Conservation (phyloP, 2,329 filamentous ascomycete genomes). For the Aspergillus candidus region DNA sequence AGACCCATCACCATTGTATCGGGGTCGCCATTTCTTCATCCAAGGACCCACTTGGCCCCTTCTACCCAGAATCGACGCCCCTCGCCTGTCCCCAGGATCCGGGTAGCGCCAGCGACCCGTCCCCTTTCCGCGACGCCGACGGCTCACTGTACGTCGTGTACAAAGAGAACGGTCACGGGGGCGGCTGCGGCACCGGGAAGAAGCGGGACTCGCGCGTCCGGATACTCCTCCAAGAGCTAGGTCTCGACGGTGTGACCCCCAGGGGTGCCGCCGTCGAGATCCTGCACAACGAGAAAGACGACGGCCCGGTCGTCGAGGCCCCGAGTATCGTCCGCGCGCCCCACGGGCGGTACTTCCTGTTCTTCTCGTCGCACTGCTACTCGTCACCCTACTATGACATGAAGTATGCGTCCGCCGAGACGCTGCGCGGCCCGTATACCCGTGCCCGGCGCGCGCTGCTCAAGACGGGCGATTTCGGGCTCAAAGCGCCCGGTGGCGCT, state of each 20-base stretch:
- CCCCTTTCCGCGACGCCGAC: constrained; percentile 51
- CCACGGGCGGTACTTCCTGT: constrained; percentile 48
- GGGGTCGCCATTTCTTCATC: constrained; percentile 45
- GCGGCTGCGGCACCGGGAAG: constrained; percentile 40
- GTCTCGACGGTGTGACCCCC: constrained; percentile 45
- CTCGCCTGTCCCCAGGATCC: constrained; percentile 47
- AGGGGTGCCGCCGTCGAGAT: constrained; percentile 50
- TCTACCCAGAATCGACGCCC: constrained; percentile 40
- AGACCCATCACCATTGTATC: constrained; percentile 48
- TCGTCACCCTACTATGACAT: constrained; percentile 50
- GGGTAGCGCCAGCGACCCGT: constrained; percentile 58
- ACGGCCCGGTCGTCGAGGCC: constrained; percentile 58
- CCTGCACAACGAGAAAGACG: constrained; percentile 54
- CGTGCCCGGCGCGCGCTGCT: constrained; percentile 27
- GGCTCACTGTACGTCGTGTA: constrained; percentile 55
- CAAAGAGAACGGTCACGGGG: constrained; percentile 55
- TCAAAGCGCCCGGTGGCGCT: constrained; percentile 23
- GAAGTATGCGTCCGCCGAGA: constrained; percentile 49
- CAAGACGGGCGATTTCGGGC: constrained; percentile 24
- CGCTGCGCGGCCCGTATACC: constrained; percentile 31
- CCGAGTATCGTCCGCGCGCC: constrained; percentile 43
- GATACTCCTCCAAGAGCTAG: constrained; percentile 34
- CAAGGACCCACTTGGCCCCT: constrained; percentile 37
- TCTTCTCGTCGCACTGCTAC: constrained; percentile 57
- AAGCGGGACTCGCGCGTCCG: constrained; percentile 26